These are phyloP conservation scores for thale cress (Arabidopsis thaliana) DNA, from an alignment of 345 rosid genomes.

Conservation along the genomic window TAIR10.1 NC_003075.7:11519501-11520000, in stretches of 20 bases:
- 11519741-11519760: not conserved
- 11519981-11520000: too few species aligned
- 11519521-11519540: conserved; percentile 84
- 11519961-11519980: too few species aligned
- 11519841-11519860: conserved; percentile 45
- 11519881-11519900: too few species aligned
- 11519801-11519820: conserved; percentile 27
- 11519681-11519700: not conserved
- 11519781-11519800: conserved; percentile 41
- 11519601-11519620: conserved; percentile 29
- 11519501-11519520: conserved; percentile 72
- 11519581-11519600: conserved; percentile 25
- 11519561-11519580: conserved; percentile 47
- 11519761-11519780: conserved; percentile 41
- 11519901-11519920: not conserved
- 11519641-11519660: not conserved
- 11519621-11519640: conserved; percentile 30
- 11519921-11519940: conserved; percentile 39
- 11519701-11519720: conserved; percentile 23
- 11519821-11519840: conserved; percentile 27
- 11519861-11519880: not conserved
- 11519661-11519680: conserved; percentile 14
- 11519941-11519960: conserved; percentile 30
- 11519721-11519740: conserved; percentile 28
- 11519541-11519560: conserved; percentile 53